Evolutionary conservation across 805 yeast species (phyloP).

Genomic region (Hanseniaspora clermontiae): DNA sequence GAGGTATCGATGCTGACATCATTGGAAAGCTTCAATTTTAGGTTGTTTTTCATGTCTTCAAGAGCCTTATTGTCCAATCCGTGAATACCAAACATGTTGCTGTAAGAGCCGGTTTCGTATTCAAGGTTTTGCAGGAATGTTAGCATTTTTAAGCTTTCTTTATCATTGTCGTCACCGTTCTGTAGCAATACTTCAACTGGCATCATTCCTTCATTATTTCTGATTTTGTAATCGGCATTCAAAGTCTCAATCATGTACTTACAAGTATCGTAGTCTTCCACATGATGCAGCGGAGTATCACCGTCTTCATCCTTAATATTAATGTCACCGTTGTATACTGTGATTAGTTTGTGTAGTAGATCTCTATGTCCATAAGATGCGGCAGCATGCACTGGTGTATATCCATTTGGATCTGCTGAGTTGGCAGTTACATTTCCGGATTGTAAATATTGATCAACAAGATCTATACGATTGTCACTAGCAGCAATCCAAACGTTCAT

Average conservation of each 20-base stretch:
- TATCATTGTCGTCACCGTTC: slow-evolving; percentile 49
- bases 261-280: slow-evolving; percentile 59
- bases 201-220: slow-evolving; percentile 65
- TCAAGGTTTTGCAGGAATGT: slow-evolving; percentile 39
- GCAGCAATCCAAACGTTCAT: slow-evolving; percentile 90
- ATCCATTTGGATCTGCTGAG: slow-evolving; percentile 80
- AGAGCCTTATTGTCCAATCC: slow-evolving; percentile 23
- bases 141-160: slow-evolving; percentile 45
- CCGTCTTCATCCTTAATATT: slow-evolving; percentile 80
- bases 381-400: slow-evolving; percentile 95
- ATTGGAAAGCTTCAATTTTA: slow-evolving; percentile 46
- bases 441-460: slow-evolving; percentile 45
- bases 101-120: slow-evolving; percentile 14
- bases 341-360: slow-evolving; percentile 32
- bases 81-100: slow-evolving; percentile 11
- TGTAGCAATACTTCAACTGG: slow-evolving; percentile 64
- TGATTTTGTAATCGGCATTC: slow-evolving; percentile 50
- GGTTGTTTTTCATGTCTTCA: slow-evolving; percentile 31
- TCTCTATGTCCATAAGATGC: slow-evolving; percentile 80
- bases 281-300: slow-evolving; percentile 89
- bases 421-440: slow-evolving; percentile 48
- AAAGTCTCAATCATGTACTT: slow-evolving; percentile 51
- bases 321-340: slow-evolving; percentile 57
- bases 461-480: slow-evolving; percentile 58
- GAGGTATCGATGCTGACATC: slow-evolving; percentile 24